Conservation (phyloP, 805 yeast genomes). For the Candida cerambycidarum region DNA sequence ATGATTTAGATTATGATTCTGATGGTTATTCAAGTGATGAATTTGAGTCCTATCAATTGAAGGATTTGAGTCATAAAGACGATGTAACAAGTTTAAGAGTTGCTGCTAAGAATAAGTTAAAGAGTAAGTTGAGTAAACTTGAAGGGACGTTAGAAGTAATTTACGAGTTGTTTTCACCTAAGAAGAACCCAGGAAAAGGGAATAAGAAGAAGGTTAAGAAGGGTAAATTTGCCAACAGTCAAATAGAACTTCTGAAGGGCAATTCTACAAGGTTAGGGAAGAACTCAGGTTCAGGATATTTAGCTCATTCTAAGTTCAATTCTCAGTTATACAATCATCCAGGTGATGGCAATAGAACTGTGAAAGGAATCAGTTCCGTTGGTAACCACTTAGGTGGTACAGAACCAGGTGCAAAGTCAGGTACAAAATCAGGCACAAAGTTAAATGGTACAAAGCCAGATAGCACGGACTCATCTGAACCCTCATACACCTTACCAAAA, state of each 20-base stretch:
- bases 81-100: background rate
- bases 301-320: background rate
- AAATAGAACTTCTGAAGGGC: no score
- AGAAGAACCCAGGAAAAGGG: background rate
- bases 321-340: background rate
- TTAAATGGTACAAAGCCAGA: no score
- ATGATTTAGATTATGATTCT: constrained; percentile 5
- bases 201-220: background rate
- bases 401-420: no score
- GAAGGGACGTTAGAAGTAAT: constrained; percentile 6
- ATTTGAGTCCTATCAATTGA: background rate
- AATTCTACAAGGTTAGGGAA: background rate
- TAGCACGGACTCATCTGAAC: no score
- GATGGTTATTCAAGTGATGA: constrained; percentile 5
- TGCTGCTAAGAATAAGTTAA: constrained; percentile 1
- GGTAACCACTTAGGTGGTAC: no score
- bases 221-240: background rate
- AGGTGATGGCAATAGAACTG: background rate
- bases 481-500: no score
- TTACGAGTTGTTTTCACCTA: constrained; percentile 8
- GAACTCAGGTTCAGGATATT: background rate
- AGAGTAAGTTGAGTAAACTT: background rate
- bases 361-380: no score
- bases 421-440: no score
- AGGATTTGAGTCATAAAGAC: background rate